A percentile compares a stretch with the other conserved stretches of the same genome.
Conservation (phyloP, 108 stramenopile genomes). For the Nitzschia putrida region DNA sequence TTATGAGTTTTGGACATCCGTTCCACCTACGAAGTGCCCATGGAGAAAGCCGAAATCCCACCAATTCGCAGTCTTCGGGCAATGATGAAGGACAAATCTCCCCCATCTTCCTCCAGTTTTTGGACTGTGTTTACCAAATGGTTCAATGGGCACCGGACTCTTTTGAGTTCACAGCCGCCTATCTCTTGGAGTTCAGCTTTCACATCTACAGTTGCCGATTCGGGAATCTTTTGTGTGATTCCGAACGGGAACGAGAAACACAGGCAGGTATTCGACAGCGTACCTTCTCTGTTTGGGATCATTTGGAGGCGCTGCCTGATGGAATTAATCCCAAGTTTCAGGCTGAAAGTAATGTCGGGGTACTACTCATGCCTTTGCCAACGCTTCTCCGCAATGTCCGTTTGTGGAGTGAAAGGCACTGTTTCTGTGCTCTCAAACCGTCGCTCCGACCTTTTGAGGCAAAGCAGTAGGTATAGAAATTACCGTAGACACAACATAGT, state of each 20-base stretch:
- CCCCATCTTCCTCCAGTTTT: constrained; percentile 97
- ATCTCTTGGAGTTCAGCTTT: constrained; percentile 76
- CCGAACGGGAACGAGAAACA: constrained; percentile 82
- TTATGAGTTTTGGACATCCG: constrained; percentile 96
- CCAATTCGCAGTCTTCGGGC: constrained; percentile 2
- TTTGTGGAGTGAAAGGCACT: constrained; percentile 77
- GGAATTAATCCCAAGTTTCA: constrained; percentile 17
- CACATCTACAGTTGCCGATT: constrained; percentile 91
- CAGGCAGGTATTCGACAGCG: constrained; percentile 78
- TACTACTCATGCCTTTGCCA: constrained; percentile 79
- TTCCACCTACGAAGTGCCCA: constrained; percentile 93
- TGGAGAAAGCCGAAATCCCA: constrained; percentile 83
- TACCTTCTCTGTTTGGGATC: constrained; percentile 85
- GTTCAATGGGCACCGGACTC: constrained; percentile 81
- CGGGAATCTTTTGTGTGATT: constrained; percentile 93
- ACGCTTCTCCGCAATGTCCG: constrained; percentile 75
- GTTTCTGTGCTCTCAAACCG: constrained; percentile 68
- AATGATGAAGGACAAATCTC: constrained; percentile 85
- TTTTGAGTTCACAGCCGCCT: constrained; percentile 86
- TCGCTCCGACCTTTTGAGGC: constrained; percentile 11
- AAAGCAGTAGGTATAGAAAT: too few relatives aligned
- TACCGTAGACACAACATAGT: too few relatives aligned
- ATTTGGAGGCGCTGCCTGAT: constrained; percentile 51
- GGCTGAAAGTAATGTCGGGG: constrained; percentile 37
- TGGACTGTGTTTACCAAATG: constrained; percentile 96